Conservation (phyloP, 225 moss, liverwort and hornwort genomes). For the Pseudisothecium myosuroides region DNA sequence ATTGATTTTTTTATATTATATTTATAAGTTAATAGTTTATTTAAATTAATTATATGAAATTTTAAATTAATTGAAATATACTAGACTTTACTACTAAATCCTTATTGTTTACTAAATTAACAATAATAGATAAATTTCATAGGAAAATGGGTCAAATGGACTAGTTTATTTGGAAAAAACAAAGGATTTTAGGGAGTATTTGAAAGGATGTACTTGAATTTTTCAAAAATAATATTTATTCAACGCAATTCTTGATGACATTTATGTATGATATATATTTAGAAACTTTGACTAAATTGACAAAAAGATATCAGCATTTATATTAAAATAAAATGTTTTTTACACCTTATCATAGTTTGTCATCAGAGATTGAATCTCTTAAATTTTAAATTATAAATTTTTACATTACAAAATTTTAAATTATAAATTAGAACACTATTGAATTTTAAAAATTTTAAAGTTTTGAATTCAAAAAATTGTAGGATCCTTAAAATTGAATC, state of each 20-base stretch:
- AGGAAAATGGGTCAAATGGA: accelerated
- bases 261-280: background rate
- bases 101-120: background rate
- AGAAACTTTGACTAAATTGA: background rate
- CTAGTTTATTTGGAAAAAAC: background rate
- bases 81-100: background rate
- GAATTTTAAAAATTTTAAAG: background rate
- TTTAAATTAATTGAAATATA: background rate
- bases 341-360: too few relatives aligned
- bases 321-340: background rate
- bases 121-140: background rate
- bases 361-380: too few relatives aligned
- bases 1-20: too few relatives aligned
- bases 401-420: background rate
- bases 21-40: accelerated
- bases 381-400: background rate
- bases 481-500: background rate
- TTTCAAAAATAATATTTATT: background rate
- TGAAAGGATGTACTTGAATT: too few relatives aligned
- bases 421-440: too few relatives aligned
- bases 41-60: too few relatives aligned
- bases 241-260: background rate
- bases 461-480: background rate
- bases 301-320: background rate
- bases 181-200: background rate